These are phyloP conservation scores for Senna tora DNA, from an alignment of 306 rosid genomes.

Conservation along the genomic window DNA sequence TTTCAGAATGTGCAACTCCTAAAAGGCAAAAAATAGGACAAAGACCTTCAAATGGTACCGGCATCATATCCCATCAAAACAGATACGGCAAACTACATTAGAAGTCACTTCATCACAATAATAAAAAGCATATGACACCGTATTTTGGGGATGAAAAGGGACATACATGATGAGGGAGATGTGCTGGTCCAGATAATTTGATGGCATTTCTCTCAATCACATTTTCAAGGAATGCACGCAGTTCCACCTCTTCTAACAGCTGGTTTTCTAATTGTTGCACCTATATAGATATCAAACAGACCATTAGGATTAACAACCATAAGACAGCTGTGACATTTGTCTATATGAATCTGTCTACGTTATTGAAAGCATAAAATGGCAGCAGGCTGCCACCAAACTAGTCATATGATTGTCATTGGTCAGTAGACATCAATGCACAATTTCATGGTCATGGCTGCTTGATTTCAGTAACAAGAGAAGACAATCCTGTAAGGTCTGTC, in stretches of 20 bases:
- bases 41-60: neutral
- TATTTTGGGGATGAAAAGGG: neutral
- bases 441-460: neutral
- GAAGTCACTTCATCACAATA: constrained; percentile 14
- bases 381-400: neutral
- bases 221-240: constrained; percentile 58
- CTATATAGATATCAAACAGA: constrained; percentile 37
- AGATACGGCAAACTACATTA: neutral
- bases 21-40: neutral
- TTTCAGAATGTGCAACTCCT: neutral
- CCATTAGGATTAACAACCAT: constrained; percentile 28
- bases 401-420: neutral
- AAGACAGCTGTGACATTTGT: constrained; percentile 4
- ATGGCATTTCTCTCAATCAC: constrained; percentile 50
- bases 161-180: constrained; percentile 62
- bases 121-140: constrained; percentile 4
- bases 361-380: constrained; percentile 9
- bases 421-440: neutral
- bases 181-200: constrained; percentile 41
- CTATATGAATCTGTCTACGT: neutral
- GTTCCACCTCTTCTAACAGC: constrained; percentile 62
- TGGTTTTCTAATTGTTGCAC: constrained; percentile 56
- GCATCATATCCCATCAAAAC: neutral
- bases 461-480: neutral
- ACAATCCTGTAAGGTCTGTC: neutral